Conservation (phyloP, 331 rosid genomes). For the Rhamnella rubrinervis region DNA sequence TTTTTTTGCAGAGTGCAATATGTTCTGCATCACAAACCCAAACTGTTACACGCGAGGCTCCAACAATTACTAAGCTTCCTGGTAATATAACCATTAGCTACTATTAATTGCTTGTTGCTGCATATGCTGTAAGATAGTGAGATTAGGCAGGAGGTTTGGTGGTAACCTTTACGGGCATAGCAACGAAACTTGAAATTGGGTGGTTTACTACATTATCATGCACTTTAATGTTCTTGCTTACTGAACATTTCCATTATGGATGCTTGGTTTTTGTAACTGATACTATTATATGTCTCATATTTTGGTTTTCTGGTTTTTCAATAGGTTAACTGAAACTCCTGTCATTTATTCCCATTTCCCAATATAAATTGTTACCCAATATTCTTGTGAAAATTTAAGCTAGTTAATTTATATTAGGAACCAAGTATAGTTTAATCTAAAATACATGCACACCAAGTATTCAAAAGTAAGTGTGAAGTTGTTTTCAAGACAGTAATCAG, state of each 20-base stretch:
- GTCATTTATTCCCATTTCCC: too few relatives aligned
- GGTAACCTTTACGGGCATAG: neutral
- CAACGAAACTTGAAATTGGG: neutral
- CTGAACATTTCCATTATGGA: neutral
- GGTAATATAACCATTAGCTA: constrained; percentile 44
- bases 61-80: constrained; percentile 88
- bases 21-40: constrained; percentile 90
- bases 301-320: too few relatives aligned
- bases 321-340: too few relatives aligned
- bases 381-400: too few relatives aligned
- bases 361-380: too few relatives aligned
- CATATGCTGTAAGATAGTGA: too few relatives aligned
- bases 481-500: too few relatives aligned
- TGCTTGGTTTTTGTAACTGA: neutral
- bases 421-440: too few relatives aligned
- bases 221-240: neutral
- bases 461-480: too few relatives aligned
- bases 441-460: too few relatives aligned
- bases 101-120: neutral
- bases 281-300: neutral
- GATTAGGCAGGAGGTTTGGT: neutral
- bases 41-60: constrained; percentile 78
- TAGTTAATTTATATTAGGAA: too few relatives aligned
- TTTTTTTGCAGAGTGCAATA: constrained; percentile 61
- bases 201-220: neutral